Evolutionary conservation across 1,284 basidiomycete species (phyloP), one percentile per base, ranked within the genome.

Genomic region (Tilletia setariae): DNA sequence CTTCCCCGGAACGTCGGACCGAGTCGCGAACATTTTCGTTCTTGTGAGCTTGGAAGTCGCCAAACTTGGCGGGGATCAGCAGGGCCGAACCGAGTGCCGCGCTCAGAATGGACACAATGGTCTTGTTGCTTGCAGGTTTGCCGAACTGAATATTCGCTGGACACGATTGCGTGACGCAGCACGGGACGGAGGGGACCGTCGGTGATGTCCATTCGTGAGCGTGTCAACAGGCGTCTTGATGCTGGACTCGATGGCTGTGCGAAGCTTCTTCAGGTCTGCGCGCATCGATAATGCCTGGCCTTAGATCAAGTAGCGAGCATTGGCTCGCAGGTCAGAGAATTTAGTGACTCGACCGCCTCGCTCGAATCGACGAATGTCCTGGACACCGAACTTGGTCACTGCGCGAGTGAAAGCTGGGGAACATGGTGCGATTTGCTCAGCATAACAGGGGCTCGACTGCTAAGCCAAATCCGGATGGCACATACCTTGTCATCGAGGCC

Each of bases 261-360:
- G n/a, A n/a, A n/a, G n/a, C n/a, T n/a, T n/a, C n/a, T n/a, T n/a
- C 32, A 56, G n/a, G 49, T 13, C 35, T 2, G 65, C 25, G 4
- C 66, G 63, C 13, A 64, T 16, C 4, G 65, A 28, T 30, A 70
- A 23, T 3, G 68, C 68, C 32, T 70, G 68, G 15, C 68, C 68
- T 23, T 70, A 65, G 19, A 70, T 19, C 2, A 63, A 40, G 43
- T 56, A 70, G 1, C 68, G 68, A 16, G 68, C 53, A 42, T 70
- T 70, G 8, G 68, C 68, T 3, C 65, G 11, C 21, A 66, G 44
- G 51, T 70, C 65, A 2, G 35, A 35, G 35, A 67, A 70, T 32
- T 70, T 66, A 21, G 53, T 30, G n/a, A 70, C 68, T 1, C 66
- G 47, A 25, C 62, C 62, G 19, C 68, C 68, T 28, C 40, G 30